phyloP scores from a whole-genome alignment of 2,329 filamentous ascomycete species.

The Fusarium sublunatum region DNA sequence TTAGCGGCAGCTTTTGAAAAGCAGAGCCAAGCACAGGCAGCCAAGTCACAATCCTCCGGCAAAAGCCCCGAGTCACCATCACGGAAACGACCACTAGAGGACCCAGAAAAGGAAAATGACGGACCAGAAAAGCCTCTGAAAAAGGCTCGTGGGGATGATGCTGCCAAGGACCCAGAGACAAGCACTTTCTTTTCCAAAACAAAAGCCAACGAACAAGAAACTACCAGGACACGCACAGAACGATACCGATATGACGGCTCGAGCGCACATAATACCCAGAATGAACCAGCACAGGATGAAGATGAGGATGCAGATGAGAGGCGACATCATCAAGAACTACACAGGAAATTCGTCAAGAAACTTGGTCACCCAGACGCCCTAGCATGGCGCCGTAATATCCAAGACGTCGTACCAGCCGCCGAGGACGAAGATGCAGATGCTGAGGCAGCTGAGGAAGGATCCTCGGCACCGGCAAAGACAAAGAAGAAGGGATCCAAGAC shows the following conservation, averaged over 20 bases:
- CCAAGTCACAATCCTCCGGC: conserved; percentile 43
- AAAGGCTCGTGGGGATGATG: conserved; percentile 56
- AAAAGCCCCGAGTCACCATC: conserved; percentile 47
- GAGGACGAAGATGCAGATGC: conserved; percentile 71
- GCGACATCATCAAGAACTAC: conserved; percentile 75
- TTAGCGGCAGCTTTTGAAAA: conserved; percentile 53
- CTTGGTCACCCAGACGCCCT: conserved; percentile 88
- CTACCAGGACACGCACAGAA: conserved; percentile 57
- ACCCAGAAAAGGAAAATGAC: conserved; percentile 58
- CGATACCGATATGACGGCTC: conserved; percentile 63
- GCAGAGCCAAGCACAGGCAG: conserved; percentile 43
- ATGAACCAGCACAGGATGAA: conserved; percentile 46
- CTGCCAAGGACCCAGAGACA: conserved; percentile 52
- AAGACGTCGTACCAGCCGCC: conserved; percentile 64
- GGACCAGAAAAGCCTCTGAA: conserved; percentile 56
- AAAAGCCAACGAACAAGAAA: conserved; percentile 28
- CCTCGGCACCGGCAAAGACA: conserved; percentile 54
- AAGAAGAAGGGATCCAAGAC: conserved; percentile 78
- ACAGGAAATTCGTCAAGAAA: conserved; percentile 88
- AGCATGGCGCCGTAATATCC: conserved; percentile 69
- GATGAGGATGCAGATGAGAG: conserved; percentile 63
- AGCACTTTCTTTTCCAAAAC: conserved; percentile 51
- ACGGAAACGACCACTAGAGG: conserved; percentile 65
- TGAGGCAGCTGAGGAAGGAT: conserved; percentile 63
- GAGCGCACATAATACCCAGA: conserved; percentile 50